Percentiles rank a stretch among this genome's conserved stretches.
Conservation (phyloP, 1,284 basidiomycete genomes). For the Apiotrichum gamsii region DNA sequence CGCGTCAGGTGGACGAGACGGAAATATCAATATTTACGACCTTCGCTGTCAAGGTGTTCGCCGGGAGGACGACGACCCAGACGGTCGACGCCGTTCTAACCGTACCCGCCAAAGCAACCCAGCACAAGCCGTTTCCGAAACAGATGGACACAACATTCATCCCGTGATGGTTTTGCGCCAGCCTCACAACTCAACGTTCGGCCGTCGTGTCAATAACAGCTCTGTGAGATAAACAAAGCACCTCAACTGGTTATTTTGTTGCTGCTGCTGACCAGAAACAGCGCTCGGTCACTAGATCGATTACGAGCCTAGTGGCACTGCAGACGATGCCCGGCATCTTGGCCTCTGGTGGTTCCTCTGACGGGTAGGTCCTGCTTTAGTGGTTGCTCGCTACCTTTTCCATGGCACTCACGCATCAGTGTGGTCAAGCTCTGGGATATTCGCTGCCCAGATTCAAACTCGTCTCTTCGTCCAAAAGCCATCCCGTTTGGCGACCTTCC, state of each 20-base stretch:
- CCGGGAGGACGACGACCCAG: not conserved
- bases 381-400: too few species aligned
- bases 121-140: not conserved
- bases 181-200: constrained; percentile 6
- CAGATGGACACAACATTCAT: not conserved
- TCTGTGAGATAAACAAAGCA: not conserved
- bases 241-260: too few species aligned
- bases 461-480: constrained; percentile 20
- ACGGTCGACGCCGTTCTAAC: constrained; percentile 1
- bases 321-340: constrained; percentile 39
- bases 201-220: not conserved
- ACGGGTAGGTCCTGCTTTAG: constrained; percentile 39
- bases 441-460: constrained; percentile 27
- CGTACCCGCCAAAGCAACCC: not conserved
- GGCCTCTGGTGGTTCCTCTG: constrained; percentile 43
- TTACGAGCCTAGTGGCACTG: constrained; percentile 43
- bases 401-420: constrained; percentile 21
- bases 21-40: constrained; percentile 47
- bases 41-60: constrained; percentile 33
- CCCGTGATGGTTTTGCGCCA: constrained; percentile 15
- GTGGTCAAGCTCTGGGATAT: constrained; percentile 48
- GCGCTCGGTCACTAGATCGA: constrained; percentile 38
- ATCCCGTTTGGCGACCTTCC: constrained; percentile 24
- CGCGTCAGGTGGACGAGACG: constrained; percentile 44
- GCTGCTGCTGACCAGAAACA: constrained; percentile 2